Evolutionary conservation across 2,329 filamentous ascomycete species (phyloP).

Genomic region (Fusarium tricinctum): DNA sequence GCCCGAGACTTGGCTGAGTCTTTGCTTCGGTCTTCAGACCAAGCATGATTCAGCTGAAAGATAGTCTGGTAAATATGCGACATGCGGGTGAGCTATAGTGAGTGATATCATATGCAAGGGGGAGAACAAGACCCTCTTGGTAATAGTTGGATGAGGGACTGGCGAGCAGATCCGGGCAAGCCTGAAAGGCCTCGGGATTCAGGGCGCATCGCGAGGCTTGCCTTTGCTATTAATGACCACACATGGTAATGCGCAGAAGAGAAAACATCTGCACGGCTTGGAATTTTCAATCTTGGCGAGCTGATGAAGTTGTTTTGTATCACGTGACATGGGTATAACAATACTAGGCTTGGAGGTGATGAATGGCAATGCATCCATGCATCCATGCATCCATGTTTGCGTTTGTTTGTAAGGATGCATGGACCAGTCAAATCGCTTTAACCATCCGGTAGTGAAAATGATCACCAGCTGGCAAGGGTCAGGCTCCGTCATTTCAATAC

Average conservation of each 20-base stretch:
- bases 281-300: slow-evolving; percentile 1
- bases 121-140: slow-evolving; percentile 7
- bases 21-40: not conserved
- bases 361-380: slow-evolving; percentile 8
- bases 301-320: slow-evolving; percentile 6
- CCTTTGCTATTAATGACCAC: slow-evolving; percentile 1
- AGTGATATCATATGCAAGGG: slow-evolving; percentile 36
- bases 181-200: not conserved
- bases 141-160: slow-evolving; percentile 12
- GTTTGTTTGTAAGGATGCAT: slow-evolving; percentile 11
- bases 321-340: slow-evolving; percentile 36
- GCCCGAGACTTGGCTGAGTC: not conserved
- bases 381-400: too few species aligned
- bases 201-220: slow-evolving; percentile 6
- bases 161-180: not conserved
- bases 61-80: slow-evolving; percentile 9
- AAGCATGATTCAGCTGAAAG: slow-evolving; percentile 7
- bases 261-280: slow-evolving; percentile 18
- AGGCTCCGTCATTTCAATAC: slow-evolving; percentile 20
- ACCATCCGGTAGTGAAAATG: slow-evolving; percentile 34
- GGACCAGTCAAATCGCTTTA: slow-evolving; percentile 24
- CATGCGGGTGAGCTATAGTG: slow-evolving; percentile 3
- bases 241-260: slow-evolving; percentile 4
- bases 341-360: slow-evolving; percentile 1
- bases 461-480: slow-evolving; percentile 22